Conservation (phyloP, 208 protist species). For the Naegleria fowleri region DNA sequence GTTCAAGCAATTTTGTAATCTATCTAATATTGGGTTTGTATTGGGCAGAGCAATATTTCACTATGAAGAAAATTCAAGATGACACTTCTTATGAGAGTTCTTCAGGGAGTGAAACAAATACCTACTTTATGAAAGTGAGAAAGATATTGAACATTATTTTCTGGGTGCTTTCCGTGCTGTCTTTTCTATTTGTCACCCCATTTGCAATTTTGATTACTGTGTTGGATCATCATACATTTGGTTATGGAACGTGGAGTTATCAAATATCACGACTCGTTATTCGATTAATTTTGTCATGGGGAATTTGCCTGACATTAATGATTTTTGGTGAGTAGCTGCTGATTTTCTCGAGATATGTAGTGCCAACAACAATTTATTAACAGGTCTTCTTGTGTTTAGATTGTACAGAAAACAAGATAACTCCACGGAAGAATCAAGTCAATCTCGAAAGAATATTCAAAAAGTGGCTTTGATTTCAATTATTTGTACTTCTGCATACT, state of each 20-base stretch:
- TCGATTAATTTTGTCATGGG: background rate
- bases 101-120: background rate
- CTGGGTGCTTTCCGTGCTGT: background rate
- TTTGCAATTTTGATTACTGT: background rate
- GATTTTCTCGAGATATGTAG: background rate
- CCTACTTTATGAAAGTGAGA: background rate
- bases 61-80: background rate
- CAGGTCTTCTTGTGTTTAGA: background rate
- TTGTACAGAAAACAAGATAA: background rate
- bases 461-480: background rate
- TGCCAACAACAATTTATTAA: background rate
- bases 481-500: background rate
- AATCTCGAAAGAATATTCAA: background rate
- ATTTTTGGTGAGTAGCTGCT: background rate
- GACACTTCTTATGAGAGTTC: background rate
- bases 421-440: background rate
- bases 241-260: background rate
- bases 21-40: background rate
- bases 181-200: background rate
- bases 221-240: background rate
- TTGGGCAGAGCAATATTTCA: background rate
- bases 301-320: background rate
- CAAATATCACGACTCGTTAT: background rate
- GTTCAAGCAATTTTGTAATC: background rate
- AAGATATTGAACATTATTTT: background rate